Base-by-base conservation (phyloP, 441 rosid species). In the Populus tomentosa region DNA sequence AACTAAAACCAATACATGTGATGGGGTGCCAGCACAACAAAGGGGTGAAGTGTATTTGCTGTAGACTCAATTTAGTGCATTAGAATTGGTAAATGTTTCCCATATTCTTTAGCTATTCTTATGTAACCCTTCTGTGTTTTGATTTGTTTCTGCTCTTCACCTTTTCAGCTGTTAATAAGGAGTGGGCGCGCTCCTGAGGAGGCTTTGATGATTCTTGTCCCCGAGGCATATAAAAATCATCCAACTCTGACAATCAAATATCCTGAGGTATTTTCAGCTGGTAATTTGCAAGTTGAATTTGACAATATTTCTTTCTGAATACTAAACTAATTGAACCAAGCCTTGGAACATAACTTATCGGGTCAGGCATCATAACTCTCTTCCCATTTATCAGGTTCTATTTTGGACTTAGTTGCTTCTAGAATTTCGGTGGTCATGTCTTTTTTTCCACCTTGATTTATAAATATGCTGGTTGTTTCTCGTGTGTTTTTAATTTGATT, bases 181-280 rank as follows among this genome's bases (percentile, higher is more conserved):
- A 91, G 99, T 81, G 99, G 99, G 16, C 90, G 96, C 70, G 71
- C 85, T 78, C 91, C 99, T 74, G 97, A 96, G 86, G 99, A 96
- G 87, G 90, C 97, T 86, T 79, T 96, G 66, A 96, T 96, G 99
- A 92, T 92, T 86, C 98, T 96, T 77, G 99, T 96, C 80, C 99
- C 99, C 67, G 99, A 96, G 85, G 99, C 98, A 72, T 96, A 94
- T 89, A 96, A 90, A 80, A 90, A 94, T 62, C 99, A 96, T 84
- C 99, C 99, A 72, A 96, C 99, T 40, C 83, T 96, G 82, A 75
- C 79, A 21, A 87, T 87, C 78, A 91, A 94, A 84, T 96, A 94
- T 87, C 99, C 99, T 4, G 99, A 96, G 98, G 99, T 92, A 86
- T 50, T 71, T 70, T 66, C 46, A 69, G 5, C 64, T 76, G 56